Evolutionary conservation across 2,329 filamentous ascomycete genomes (phyloP).

Genomic region (Pestalotiopsis fici): DNA sequence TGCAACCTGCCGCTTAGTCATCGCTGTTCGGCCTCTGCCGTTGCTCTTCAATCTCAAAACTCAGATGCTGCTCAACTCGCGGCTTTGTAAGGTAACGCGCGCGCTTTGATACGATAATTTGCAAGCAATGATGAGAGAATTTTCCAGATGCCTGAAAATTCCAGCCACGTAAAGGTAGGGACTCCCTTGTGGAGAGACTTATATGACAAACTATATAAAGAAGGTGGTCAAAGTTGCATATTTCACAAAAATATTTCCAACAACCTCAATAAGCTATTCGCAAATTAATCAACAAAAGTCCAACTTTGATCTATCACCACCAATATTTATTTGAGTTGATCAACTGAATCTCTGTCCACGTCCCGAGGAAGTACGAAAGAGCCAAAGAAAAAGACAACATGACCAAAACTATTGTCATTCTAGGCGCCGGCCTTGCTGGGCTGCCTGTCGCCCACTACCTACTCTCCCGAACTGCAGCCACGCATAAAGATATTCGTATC

Average conservation of each 20-base stretch:
- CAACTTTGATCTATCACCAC: background rate
- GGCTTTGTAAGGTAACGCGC: background rate
- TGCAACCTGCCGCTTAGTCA: background rate
- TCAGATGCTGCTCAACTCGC: background rate
- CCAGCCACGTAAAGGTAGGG: background rate
- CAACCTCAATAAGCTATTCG: background rate
- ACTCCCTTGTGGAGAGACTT: background rate
- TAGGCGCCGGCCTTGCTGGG: slow-evolving; percentile 50
- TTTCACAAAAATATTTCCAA: background rate
- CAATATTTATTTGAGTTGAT: background rate
- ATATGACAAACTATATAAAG: background rate
- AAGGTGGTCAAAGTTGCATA: background rate
- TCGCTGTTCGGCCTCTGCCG: background rate
- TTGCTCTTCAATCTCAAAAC: background rate
- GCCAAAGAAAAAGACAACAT: slow-evolving; percentile 11
- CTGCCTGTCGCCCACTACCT: slow-evolving; percentile 51
- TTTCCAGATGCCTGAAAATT: background rate
- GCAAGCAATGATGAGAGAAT: background rate
- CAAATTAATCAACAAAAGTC: background rate
- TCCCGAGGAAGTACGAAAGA: no score
- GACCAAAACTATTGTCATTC: slow-evolving; percentile 44
- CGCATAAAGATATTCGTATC: slow-evolving; percentile 41
- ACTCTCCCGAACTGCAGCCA: slow-evolving; percentile 42
- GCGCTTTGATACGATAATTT: background rate
- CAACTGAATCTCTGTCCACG: background rate